These are phyloP conservation scores for Rhodamnia rubescens DNA, from an alignment of 345 rosid genomes.

Conservation along the genomic window DNA sequence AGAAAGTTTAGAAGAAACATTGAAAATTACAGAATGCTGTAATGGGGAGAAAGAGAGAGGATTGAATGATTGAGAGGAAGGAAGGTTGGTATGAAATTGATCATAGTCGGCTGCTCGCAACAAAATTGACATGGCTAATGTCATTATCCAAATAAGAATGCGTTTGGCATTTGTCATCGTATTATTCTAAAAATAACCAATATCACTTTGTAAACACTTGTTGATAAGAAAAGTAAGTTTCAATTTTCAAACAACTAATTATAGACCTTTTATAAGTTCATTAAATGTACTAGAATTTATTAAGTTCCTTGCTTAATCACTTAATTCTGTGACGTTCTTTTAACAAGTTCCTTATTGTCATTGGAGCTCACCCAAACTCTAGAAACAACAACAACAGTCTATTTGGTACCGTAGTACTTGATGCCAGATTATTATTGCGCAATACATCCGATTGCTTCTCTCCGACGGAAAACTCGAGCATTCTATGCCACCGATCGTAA, in stretches of 20 bases:
- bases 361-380: neutral
- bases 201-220: neutral
- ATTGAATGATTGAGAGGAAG: neutral
- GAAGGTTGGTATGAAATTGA: neutral
- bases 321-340: neutral
- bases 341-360: neutral
- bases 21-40: neutral
- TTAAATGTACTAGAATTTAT: neutral
- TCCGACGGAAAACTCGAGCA: neutral
- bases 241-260: neutral
- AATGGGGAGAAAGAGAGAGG: neutral
- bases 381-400: neutral
- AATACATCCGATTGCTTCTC: neutral
- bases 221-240: neutral
- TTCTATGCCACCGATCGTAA: rapidly evolving
- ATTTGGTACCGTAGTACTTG: neutral
- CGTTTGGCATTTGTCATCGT: neutral
- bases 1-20: neutral
- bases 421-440: neutral
- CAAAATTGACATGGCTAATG: neutral
- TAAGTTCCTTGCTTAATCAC: neutral
- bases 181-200: neutral
- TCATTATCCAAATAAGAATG: neutral
- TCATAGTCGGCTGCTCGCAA: neutral
- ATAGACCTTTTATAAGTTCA: neutral